Conservation (phyloP, 1,139 yeast genomes). For the Lodderomyces metapsilosis region DNA sequence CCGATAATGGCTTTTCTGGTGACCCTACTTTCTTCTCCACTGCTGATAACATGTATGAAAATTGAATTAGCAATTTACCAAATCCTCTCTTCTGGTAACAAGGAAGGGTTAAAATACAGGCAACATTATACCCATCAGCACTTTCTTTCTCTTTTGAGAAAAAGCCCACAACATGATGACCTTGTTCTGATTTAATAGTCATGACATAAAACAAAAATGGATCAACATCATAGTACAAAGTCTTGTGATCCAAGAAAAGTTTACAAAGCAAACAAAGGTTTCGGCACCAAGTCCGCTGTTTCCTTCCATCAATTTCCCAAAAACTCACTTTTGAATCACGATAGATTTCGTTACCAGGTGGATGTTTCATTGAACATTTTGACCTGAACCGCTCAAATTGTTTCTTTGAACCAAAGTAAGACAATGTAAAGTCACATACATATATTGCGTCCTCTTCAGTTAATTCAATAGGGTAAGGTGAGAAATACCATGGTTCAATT, state of each 20-base stretch:
- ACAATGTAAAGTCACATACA: conserved; percentile 87
- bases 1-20: conserved; percentile 96
- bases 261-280: conserved; percentile 86
- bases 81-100: conserved; percentile 95
- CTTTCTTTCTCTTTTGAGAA: conserved; percentile 96
- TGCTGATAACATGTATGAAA: conserved; percentile 85
- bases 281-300: conserved; percentile 95
- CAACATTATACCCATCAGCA: conserved; percentile 94
- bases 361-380: conserved; percentile 86
- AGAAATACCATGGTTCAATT: conserved; percentile 98
- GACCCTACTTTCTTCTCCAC: conserved; percentile 91
- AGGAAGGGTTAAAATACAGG: conserved; percentile 93
- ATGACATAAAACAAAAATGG: conserved; percentile 94
- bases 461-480: conserved; percentile 93
- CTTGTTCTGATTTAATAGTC: conserved; percentile 84
- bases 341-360: conserved; percentile 97
- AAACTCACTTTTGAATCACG: conserved; percentile 76
- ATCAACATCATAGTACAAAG: conserved; percentile 94
- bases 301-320: conserved; percentile 95
- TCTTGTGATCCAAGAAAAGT: conserved; percentile 89
- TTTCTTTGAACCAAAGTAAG: conserved; percentile 83
- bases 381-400: conserved; percentile 90
- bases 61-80: conserved; percentile 88
- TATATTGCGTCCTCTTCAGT: conserved; percentile 88
- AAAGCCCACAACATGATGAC: conserved; percentile 94